phyloP scores from a whole-genome alignment of 768 basidiomycete genomes.

The Austroboletus eburneus region DNA sequence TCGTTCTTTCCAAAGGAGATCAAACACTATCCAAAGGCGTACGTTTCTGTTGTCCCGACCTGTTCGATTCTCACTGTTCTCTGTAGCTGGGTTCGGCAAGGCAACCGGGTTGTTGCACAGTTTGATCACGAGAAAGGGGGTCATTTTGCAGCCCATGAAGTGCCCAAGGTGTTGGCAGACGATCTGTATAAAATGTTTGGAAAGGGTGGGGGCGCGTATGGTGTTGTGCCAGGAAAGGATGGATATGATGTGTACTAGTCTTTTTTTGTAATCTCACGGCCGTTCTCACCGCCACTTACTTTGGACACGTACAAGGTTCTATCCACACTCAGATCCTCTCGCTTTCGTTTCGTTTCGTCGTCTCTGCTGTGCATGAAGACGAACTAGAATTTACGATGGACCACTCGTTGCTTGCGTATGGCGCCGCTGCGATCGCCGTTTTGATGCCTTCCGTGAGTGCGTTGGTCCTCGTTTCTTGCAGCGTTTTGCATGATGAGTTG shows the following conservation, averaged over 20 bases:
- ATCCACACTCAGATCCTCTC: not conserved
- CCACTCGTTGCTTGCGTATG: constrained; percentile 19
- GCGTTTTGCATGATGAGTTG: constrained; percentile 47
- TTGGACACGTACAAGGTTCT: too few relatives aligned
- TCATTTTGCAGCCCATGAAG: constrained; percentile 56
- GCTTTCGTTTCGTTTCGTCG: too few relatives aligned
- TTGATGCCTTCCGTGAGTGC: constrained; percentile 28
- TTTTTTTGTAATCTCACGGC: too few relatives aligned
- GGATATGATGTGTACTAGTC: too few relatives aligned
- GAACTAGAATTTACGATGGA: constrained; percentile 20
- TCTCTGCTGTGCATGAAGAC: constrained; percentile 8
- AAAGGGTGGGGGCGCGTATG: constrained; percentile 45
- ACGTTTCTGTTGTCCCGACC: constrained; percentile 13
- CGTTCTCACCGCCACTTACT: too few relatives aligned
- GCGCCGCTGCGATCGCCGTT: constrained; percentile 19
- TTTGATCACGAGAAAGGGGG: constrained; percentile 48
- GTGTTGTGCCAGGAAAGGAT: constrained; percentile 40
- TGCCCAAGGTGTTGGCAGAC: constrained; percentile 41
- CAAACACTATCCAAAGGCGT: constrained; percentile 33
- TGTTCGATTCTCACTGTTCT: not conserved
- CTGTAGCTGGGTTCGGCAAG: constrained; percentile 39
- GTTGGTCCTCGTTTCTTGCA: not conserved
- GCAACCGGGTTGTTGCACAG: constrained; percentile 43
- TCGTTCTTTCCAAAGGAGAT: constrained; percentile 52
- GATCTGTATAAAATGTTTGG: constrained; percentile 58